Evolutionary conservation across 2,329 filamentous ascomycete genomes (phyloP).

Genomic region (Curvularia verruculosa): DNA sequence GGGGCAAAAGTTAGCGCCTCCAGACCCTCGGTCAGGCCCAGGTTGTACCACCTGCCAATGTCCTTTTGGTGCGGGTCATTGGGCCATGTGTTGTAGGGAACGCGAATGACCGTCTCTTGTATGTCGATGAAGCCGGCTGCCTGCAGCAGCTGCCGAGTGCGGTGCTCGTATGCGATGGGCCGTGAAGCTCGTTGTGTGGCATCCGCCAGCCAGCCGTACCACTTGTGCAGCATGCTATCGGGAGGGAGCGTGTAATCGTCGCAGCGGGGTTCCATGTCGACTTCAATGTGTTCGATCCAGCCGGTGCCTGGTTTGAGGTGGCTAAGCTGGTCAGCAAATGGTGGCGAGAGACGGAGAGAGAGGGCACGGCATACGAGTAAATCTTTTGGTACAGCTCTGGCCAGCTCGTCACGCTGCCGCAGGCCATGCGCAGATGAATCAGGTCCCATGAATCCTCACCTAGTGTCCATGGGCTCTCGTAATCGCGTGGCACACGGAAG

Average conservation of each 20-base stretch:
- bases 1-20: conserved; percentile 76
- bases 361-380: conserved; percentile 60
- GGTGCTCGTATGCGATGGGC: conserved; percentile 69
- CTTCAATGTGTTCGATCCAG: conserved; percentile 84
- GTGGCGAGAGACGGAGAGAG: not conserved
- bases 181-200: conserved; percentile 70
- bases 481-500: conserved; percentile 73
- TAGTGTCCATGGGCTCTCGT: conserved; percentile 75
- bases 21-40: conserved; percentile 74
- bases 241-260: conserved; percentile 68
- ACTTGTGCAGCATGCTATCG: conserved; percentile 66
- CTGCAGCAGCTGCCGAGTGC: conserved; percentile 67
- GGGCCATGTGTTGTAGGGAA: conserved; percentile 79
- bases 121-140: conserved; percentile 81
- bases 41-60: conserved; percentile 82
- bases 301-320: conserved; percentile 79
- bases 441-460: conserved; percentile 77
- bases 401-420: conserved; percentile 81
- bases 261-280: conserved; percentile 78
- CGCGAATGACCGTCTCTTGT: conserved; percentile 68
- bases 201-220: conserved; percentile 71
- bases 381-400: conserved; percentile 72
- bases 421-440: conserved; percentile 80
- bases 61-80: conserved; percentile 67
- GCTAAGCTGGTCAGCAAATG: conserved; percentile 52